phyloP scores from a whole-genome alignment of 2,329 filamentous ascomycete genomes.

The Fusarium ambrosium region DNA sequence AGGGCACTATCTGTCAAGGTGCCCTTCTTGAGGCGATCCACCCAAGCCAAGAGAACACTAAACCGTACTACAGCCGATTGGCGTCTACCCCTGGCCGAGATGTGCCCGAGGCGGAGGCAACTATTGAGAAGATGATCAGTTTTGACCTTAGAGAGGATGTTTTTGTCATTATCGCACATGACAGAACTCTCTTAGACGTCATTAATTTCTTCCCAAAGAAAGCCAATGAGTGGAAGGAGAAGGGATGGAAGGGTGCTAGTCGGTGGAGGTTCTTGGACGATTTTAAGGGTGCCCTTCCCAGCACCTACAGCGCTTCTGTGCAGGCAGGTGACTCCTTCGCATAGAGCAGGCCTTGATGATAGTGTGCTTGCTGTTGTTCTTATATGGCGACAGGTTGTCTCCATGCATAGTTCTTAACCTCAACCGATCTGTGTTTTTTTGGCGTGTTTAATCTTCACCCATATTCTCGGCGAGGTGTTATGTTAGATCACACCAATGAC shows the following conservation, averaged over 20 bases:
- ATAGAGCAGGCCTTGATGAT: too few species aligned
- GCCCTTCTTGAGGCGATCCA: background rate
- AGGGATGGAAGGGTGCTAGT: background rate
- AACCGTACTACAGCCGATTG: background rate
- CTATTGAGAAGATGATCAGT: background rate
- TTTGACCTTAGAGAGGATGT: background rate
- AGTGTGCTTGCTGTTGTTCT: too few species aligned
- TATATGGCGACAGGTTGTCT: background rate
- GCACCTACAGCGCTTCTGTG: background rate
- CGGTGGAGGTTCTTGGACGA: background rate
- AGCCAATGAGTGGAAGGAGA: background rate
- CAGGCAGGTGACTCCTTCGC: too few species aligned
- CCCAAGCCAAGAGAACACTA: background rate
- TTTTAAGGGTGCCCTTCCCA: background rate
- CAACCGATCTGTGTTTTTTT: background rate
- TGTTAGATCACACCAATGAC: too few species aligned
- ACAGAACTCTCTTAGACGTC: background rate
- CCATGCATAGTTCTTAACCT: background rate
- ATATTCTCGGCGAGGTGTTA: too few species aligned
- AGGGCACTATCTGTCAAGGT: background rate
- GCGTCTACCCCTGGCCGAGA: background rate
- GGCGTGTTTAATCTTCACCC: background rate
- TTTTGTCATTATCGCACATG: background rate
- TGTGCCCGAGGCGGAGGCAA: background rate
- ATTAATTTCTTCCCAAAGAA: background rate